Base-by-base conservation (phyloP, 73 alveolate genomes). In the Halteria grandinella region DNA sequence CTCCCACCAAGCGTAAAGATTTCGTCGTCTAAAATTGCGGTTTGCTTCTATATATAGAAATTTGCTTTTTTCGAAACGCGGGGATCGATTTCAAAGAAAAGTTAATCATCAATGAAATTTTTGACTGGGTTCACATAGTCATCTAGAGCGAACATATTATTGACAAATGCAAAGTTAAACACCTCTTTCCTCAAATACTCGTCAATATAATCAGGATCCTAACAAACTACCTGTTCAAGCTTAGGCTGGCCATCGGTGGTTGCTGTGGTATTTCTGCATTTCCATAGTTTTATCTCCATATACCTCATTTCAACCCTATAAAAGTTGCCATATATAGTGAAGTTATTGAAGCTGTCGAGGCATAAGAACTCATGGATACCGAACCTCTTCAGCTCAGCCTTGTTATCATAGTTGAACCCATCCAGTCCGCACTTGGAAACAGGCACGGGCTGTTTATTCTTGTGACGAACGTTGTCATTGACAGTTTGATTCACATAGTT, bases 211-310 rank as follows among this genome's bases (percentile, higher is more conserved):
- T 20, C 10, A 40, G 18, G 31, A 28, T 23, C 54, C 10, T 27
- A 5, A 33, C 74, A 57, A 18, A n/a, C n/a, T n/a, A n/a, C n/a
- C n/a, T n/a, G n/a, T n/a, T n/a, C n/a, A n/a, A n/a, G n/a, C n/a
- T n/a, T n/a, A n/a, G n/a, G n/a, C n/a, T n/a, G n/a, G n/a, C n/a
- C n/a, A n/a, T n/a, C 50, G 15, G 10, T 39, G 10, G 50, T 10
- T 39, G 15, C 10, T 3, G 62, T 27, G 27, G 8, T 18, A 20
- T 17, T 33, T 62, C 12, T 28, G 41, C 78, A 62, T 62, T 62
- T 62, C 60, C 60, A 39, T 39, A 62, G 48, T 62, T 62, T 62
- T 24, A 62, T 20, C 27, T 41, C 60, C 14, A 62, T 47, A 62
- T 39, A 62, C 27, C 25, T 52, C 36, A 62, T 40, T 10, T 40